Conservation (phyloP, 257 asterid species). For the Solanum paucissectum region DNA sequence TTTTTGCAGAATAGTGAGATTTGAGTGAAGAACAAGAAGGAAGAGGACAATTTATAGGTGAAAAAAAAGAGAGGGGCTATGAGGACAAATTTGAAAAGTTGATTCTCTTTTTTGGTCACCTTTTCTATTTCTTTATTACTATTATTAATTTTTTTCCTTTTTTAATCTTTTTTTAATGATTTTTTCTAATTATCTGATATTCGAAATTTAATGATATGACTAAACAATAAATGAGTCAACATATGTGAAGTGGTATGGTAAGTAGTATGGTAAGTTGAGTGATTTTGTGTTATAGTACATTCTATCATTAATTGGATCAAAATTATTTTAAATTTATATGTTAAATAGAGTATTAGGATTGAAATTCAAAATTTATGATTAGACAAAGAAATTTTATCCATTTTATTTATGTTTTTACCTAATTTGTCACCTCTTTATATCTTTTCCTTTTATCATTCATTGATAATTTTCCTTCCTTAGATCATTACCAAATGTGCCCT, state of each 20-base stretch:
- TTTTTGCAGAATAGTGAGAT: background rate
- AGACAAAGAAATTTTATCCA: background rate
- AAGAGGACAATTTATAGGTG: background rate
- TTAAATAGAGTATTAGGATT: background rate
- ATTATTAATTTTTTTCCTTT: background rate
- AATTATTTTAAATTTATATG: background rate
- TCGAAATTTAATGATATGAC: background rate
- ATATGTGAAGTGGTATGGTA: background rate
- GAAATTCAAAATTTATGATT: background rate
- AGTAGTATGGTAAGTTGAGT: background rate
- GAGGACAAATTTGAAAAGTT: background rate
- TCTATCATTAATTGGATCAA: no score
- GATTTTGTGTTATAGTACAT: accelerated
- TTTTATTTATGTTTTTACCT: background rate
- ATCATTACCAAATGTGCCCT: background rate
- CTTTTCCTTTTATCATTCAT: background rate
- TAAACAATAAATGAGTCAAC: background rate
- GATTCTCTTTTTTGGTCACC: background rate
- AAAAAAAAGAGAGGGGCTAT: background rate
- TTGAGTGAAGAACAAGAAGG: background rate
- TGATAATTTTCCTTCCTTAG: background rate
- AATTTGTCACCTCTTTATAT: background rate
- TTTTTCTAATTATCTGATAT: background rate
- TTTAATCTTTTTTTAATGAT: background rate
- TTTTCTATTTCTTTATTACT: background rate